Base-by-base conservation (phyloP, 2,329 filamentous ascomycete species). In the Fusarium udum region DNA sequence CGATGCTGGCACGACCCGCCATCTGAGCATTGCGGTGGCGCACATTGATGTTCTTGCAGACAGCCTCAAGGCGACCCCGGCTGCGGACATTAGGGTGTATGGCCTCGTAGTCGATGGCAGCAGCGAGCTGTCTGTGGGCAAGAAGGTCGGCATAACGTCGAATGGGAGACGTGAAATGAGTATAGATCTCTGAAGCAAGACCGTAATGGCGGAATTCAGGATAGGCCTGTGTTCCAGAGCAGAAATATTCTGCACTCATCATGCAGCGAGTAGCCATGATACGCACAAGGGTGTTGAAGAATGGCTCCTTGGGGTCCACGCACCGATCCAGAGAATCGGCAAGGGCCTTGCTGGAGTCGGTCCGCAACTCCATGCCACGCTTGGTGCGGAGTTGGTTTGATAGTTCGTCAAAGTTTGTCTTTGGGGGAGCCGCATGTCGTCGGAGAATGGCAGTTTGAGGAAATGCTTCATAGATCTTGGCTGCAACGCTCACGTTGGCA, bases 201-300 rank as follows among this genome's bases (percentile, higher is more conserved):
- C 96, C 96, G 83, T 99, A 99, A 84, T 99, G 97, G 59, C 94
- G 91, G 88, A 97, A 99, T 81, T 98, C 96, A 1, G 94, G 92
- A 81, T 96, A 95, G 0, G 95, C 91, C 81, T 98, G 95, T 12
- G 95, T 95, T 68, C 96, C 96, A 0, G 95, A 93, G 84, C 93
- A 96, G 84, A 99, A 99, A 84, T 99, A 99, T 84, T 99, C 96
- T 71, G 96, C 96, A 61, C 94, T 96, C 87, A 97, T 97, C 96
- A 99, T 99, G 88, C 96, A 99, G 28, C 96, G 92, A 14, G 96
- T 99, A 15, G 96, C 96, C 86, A 99, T 93, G 84, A 99, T 97
- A 80, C 96, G 94, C 76, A 99, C 92, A 31, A 99, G 90, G 5
- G 95, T 99, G 87, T 99, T 99, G 89, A 99, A 98, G 86, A 98